Base-by-base conservation (phyloP, 164 flowering plant species). In the Cinnamomum micranthum region DNA sequence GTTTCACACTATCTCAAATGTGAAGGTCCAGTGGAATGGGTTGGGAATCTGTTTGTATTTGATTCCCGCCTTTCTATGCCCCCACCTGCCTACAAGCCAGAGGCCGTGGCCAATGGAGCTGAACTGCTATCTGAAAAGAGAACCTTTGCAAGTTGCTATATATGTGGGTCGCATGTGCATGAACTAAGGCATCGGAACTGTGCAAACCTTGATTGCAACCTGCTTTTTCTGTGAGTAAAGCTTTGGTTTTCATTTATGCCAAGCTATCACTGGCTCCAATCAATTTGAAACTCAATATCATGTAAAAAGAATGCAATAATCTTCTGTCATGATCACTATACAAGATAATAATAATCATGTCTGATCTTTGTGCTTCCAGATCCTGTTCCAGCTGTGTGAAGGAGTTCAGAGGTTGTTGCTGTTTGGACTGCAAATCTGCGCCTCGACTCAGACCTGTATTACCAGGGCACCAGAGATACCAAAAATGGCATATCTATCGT, bases 181-280 rank as follows among this genome's bases (percentile, higher is more conserved):
- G 91, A 87, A 58, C 77, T 89, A 76, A 90, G 96, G 81, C 98
- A 93, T 73, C 87, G 96, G 1, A 95, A 95, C 73, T 95, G 99
- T 81, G 94, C 97, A 50, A 95, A 95, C 85, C 80, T 92, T 33
- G 98, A 93, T 84, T 95, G 99, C 89, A 93, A 93, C 81, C 86
- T 90, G 28, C 96, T 95, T 68, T 92, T 88, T 76, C 84, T 95
- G 97, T 94, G 82, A 91, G 98, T 85, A 65, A n/a, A 25, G 27
- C 79, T 74, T 27, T 68, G 75, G 24, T 70, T 9, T 10, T 63
- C 50, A 55, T 55, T 71, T 73, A 51, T 24, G 55, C 17, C 35
- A 14, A 25, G 14, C 17, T 20, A 15, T 47, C 60, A 71, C 63
- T 24, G 24, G 5, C 12, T 22, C 28, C 23, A 31, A 66, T 27